A percentile compares a stretch with the other conserved stretches of the same genome.
These are phyloP conservation scores for Rubia tinctorum DNA, from an alignment of 305 asterid species.

Conservation along the genomic window DNA sequence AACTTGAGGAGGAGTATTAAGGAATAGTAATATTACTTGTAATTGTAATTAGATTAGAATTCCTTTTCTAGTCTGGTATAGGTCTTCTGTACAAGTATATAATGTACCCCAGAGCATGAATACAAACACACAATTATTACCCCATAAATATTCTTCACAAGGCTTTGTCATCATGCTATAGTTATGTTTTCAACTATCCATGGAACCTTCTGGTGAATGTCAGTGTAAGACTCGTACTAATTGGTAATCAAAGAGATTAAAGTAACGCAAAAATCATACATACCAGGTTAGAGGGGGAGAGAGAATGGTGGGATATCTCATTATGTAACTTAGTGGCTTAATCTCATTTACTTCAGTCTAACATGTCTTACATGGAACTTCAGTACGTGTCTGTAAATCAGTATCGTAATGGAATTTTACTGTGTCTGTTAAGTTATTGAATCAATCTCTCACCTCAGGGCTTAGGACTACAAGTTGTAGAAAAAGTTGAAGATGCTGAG, in stretches of 20 bases:
- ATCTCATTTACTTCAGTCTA: background rate
- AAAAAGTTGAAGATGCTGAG: slow-evolving; percentile 69
- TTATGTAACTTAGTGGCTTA: background rate
- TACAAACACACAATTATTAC: no score
- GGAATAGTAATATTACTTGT: no score
- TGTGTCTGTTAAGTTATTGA: slow-evolving; percentile 9
- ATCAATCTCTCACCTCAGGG: slow-evolving; percentile 48
- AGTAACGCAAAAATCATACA: background rate
- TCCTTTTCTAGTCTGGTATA: no score
- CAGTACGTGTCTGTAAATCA: background rate
- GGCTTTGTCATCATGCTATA: background rate
- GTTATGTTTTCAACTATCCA: background rate
- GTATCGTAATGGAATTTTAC: background rate
- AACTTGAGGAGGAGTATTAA: no score
- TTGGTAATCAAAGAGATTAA: background rate
- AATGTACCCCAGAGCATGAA: no score
- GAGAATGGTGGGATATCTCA: background rate
- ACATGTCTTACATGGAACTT: background rate
- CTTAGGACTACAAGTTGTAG: slow-evolving; percentile 78
- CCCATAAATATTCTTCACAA: no score
- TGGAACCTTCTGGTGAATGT: background rate
- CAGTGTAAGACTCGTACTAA: background rate
- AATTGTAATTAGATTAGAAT: no score
- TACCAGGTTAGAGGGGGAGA: background rate
- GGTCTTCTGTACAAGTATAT: no score